These are phyloP conservation scores for Chaetomidium leptoderma DNA, from an alignment of 495 filamentous ascomycete species.

Conservation along the genomic window DNA sequence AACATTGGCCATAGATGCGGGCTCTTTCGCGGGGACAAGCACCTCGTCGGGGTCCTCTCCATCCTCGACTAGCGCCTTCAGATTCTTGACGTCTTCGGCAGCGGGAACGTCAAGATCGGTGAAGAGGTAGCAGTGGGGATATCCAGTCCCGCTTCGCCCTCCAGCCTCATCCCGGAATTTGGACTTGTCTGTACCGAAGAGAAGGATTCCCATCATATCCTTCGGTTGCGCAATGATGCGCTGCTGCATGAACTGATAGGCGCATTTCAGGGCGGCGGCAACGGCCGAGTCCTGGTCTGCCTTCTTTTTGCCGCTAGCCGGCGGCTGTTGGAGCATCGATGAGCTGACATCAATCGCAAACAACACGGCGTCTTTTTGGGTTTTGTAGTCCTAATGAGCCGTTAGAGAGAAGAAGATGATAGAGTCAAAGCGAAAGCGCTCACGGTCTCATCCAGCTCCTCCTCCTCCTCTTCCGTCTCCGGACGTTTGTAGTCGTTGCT, in stretches of 20 bases:
- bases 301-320: conserved; percentile 64
- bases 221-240: conserved; percentile 94
- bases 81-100: conserved; percentile 75
- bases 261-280: conserved; percentile 85
- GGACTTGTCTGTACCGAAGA: conserved; percentile 85
- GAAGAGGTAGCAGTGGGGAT: conserved; percentile 90
- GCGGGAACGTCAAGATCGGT: conserved; percentile 83
- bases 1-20: conserved; percentile 79
- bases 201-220: conserved; percentile 96
- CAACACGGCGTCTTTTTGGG: conserved; percentile 90
- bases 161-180: conserved; percentile 71
- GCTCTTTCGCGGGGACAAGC: conserved; percentile 63
- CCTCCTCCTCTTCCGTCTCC: conserved; percentile 62
- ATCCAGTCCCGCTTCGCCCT: conserved; percentile 57
- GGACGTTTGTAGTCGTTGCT: conserved; percentile 46
- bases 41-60: conserved; percentile 66
- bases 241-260: conserved; percentile 93
- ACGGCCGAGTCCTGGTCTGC: conserved; percentile 64
- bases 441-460: conserved; percentile 71
- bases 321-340: conserved; percentile 77
- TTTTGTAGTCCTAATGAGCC: conserved; percentile 68
- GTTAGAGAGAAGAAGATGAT: neutral
- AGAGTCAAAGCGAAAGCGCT: conserved; percentile 17
- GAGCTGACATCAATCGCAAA: conserved; percentile 92
- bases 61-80: conserved; percentile 69